Percentiles rank a stretch among this genome's conserved stretches.
These are phyloP conservation scores for Plasmodium cynomolgi DNA, from an alignment of 169 alveolate species.

Conservation along the genomic window DNA sequence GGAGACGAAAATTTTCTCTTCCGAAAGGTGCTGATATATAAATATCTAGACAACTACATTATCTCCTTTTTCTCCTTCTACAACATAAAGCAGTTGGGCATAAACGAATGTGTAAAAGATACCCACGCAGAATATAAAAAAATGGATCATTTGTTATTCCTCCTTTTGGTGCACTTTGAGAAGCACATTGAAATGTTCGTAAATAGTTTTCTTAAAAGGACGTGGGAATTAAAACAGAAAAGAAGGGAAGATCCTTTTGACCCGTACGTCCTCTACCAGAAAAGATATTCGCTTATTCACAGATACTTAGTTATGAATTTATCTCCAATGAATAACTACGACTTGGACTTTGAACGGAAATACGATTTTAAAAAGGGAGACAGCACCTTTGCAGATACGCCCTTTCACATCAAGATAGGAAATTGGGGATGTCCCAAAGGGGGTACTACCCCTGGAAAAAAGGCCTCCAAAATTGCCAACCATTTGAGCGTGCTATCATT, in stretches of 20 bases:
- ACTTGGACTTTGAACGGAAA: constrained; percentile 54
- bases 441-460: background rate
- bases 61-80: constrained; percentile 54
- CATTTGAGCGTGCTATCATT: constrained; percentile 41
- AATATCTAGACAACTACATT: constrained; percentile 58
- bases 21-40: constrained; percentile 52
- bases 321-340: constrained; percentile 54
- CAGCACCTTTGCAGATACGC: constrained; percentile 27
- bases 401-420: constrained; percentile 31
- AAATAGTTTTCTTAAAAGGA: constrained; percentile 35
- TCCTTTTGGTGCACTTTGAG: constrained; percentile 53
- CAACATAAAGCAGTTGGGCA: background rate
- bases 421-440: background rate
- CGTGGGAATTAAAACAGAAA: constrained; percentile 29
- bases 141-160: constrained; percentile 16
- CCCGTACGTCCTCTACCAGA: constrained; percentile 28
- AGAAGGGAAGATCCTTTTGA: constrained; percentile 15
- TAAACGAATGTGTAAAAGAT: background rate
- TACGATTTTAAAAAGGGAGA: constrained; percentile 31
- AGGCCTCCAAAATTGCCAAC: background rate
- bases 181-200: constrained; percentile 66
- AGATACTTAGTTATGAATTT: constrained; percentile 34
- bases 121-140: background rate
- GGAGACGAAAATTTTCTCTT: constrained; percentile 4
- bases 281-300: constrained; percentile 60